Evolutionary conservation across 2,329 filamentous ascomycete genomes (phyloP).

Genomic region (Erysiphe neolycopersici): DNA sequence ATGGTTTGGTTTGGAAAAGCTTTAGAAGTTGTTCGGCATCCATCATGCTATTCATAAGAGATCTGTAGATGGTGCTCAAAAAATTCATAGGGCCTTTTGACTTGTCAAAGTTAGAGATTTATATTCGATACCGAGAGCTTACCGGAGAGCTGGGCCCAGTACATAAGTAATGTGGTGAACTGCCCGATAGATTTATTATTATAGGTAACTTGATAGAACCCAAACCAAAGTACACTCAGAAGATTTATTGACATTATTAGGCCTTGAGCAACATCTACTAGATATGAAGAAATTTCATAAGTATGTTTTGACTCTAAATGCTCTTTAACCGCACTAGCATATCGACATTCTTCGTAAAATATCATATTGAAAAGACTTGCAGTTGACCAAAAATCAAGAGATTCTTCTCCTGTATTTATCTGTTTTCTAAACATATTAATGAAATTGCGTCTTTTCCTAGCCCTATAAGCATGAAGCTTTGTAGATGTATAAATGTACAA

Average conservation of each 20-base stretch:
- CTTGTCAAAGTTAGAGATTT: neutral
- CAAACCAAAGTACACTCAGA: conserved; percentile 43
- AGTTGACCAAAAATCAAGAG: conserved; percentile 93
- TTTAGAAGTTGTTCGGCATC: conserved; percentile 87
- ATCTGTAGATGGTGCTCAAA: conserved; percentile 85
- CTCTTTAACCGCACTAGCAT: conserved; percentile 38
- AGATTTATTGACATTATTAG: conserved; percentile 56
- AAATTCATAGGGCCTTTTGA: conserved; percentile 56
- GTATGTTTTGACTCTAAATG: conserved; percentile 53
- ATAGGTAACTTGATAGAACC: conserved; percentile 48
- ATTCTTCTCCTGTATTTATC: conserved; percentile 95
- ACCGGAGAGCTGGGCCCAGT: conserved; percentile 40
- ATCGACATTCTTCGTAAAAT: conserved; percentile 49
- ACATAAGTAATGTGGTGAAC: conserved; percentile 48
- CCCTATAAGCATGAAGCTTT: conserved; percentile 78
- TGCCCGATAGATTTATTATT: conserved; percentile 38
- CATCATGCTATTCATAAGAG: conserved; percentile 91
- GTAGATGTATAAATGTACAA: conserved; percentile 94
- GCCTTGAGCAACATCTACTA: conserved; percentile 62
- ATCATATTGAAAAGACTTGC: conserved; percentile 82
- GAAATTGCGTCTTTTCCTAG: conserved; percentile 76
- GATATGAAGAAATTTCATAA: conserved; percentile 48
- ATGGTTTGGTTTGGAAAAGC: conserved; percentile 86
- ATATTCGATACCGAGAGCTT: neutral
- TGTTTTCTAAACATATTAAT: conserved; percentile 86